A percentile compares a stretch with the other conserved stretches of the same genome.
phyloP scores from a whole-genome alignment of 768 basidiomycete genomes.

The Paxillus ammoniavirescens region DNA sequence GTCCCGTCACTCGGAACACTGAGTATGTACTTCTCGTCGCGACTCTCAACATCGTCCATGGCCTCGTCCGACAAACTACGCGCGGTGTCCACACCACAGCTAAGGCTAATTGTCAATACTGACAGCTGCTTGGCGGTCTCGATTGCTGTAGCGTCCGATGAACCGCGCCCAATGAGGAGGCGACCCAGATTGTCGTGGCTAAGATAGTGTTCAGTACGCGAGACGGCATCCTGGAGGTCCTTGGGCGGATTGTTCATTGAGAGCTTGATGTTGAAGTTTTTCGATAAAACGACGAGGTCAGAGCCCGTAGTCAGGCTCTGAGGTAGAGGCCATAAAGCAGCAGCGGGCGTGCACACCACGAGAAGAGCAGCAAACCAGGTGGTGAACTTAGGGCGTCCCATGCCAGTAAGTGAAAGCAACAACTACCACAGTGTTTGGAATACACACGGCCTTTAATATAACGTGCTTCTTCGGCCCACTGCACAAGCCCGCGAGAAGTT shows the following conservation, averaged over 20 bases:
- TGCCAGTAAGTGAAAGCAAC: background rate
- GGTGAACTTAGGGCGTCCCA: background rate
- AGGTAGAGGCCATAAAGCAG: constrained; percentile 32
- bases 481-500: no score
- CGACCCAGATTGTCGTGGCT: constrained; percentile 55
- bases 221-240: constrained; percentile 59
- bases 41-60: constrained; percentile 44
- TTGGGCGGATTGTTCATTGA: constrained; percentile 43
- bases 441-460: no score
- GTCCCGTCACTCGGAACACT: constrained; percentile 52
- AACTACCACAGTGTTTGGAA: no score
- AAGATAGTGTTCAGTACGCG: constrained; percentile 44
- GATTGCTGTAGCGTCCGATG: constrained; percentile 41
- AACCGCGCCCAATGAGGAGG: constrained; percentile 59
- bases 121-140: constrained; percentile 40
- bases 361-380: constrained; percentile 4
- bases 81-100: constrained; percentile 16
- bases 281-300: constrained; percentile 43
- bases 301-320: constrained; percentile 33
- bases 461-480: no score
- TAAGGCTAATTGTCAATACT: constrained; percentile 43
- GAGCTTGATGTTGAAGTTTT: constrained; percentile 50
- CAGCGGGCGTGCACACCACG: constrained; percentile 2
- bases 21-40: constrained; percentile 63
- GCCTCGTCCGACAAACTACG: constrained; percentile 54